Base-by-base conservation (phyloP, 257 asterid genomes). In the Mitragyna speciosa region DNA sequence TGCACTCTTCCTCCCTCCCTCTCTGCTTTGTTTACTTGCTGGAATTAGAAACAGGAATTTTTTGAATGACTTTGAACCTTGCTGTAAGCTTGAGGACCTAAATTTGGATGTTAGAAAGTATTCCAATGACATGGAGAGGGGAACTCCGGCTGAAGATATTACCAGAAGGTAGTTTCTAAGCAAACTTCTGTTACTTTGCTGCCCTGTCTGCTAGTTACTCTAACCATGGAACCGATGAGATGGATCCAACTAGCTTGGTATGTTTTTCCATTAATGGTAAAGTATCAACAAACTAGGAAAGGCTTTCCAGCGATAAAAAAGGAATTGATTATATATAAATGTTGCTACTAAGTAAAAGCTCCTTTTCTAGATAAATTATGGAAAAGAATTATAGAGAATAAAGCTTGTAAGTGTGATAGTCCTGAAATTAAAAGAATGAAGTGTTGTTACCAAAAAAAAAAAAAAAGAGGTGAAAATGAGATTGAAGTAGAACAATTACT, bases 31-130 rank as follows among this genome's bases (percentile, higher is more conserved):
- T 65, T 74, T 82, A 75, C 80, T 84, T 77, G 15, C 73, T 86
- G 73, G 86, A 79, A 86, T 56, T 80, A 84, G 89, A 80, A 86
- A 81, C 88, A 89, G 94, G 94, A 90, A 87, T 82, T 75, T 81
- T 85, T 84, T 80, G 82, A 89, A 89, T 85, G 93, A 91, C 85
- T 78, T 88, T 82, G 98, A 90, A 89, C 87, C 94, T 82, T 93
- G 89, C 88, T 90, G 93, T 92, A 93, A 90, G 93, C 95, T 93
- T 74, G 96, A 84, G 90, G 95, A 87, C 85, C 89, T 95, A 81
- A 90, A 93, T 86, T 89, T 93, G 94, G 94, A 90, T 84, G 92
- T 95, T 83, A 84, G 89, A 83, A 89, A 85, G 83, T 80, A 83
- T 81, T 79, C 90, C 64, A 76, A 76, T 80, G 93, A 81, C 81